Percentiles rank a stretch among this genome's conserved stretches.
These are phyloP conservation scores for Diaporthe nobilis DNA, from an alignment of 2,329 filamentous ascomycete species.

Conservation along the genomic window DNA sequence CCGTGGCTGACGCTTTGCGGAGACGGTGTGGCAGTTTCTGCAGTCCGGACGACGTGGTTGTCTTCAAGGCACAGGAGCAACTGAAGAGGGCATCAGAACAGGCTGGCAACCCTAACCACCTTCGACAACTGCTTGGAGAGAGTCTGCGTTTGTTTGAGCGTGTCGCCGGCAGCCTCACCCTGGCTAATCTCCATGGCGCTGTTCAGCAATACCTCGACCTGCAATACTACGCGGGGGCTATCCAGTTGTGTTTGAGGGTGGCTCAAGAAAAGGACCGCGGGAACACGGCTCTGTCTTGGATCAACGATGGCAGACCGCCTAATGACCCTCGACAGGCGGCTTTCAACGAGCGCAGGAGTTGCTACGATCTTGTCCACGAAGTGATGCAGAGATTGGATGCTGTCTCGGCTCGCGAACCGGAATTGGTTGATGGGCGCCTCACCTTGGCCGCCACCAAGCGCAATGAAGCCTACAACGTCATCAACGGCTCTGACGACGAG, in stretches of 20 bases:
- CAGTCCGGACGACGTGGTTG: constrained; percentile 95
- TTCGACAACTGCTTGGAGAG: constrained; percentile 86
- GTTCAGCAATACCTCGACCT: constrained; percentile 84
- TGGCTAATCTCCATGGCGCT: constrained; percentile 83
- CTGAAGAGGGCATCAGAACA: constrained; percentile 90
- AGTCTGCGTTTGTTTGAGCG: constrained; percentile 90
- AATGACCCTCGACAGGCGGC: constrained; percentile 77
- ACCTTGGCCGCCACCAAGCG: constrained; percentile 84
- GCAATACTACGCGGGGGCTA: constrained; percentile 93
- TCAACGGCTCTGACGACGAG: constrained; percentile 89
- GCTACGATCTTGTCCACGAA: constrained; percentile 90
- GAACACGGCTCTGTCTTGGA: constrained; percentile 86
- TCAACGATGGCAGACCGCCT: constrained; percentile 84
- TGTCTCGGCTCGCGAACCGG: constrained; percentile 76
- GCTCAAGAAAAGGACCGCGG: constrained; percentile 89
- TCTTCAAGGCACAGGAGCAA: constrained; percentile 98
- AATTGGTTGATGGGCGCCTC: constrained; percentile 82
- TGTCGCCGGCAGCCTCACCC: constrained; percentile 86
- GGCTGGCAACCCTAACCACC: constrained; percentile 79
- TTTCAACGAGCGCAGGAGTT: constrained; percentile 80
- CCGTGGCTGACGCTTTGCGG: constrained; percentile 93
- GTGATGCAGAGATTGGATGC: constrained; percentile 84
- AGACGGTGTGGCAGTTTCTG: constrained; percentile 97
- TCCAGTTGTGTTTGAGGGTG: constrained; percentile 87
- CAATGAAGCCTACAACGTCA: constrained; percentile 90